Conservation (phyloP, 2,329 filamentous ascomycete species). For the Didymella segeticola region DNA sequence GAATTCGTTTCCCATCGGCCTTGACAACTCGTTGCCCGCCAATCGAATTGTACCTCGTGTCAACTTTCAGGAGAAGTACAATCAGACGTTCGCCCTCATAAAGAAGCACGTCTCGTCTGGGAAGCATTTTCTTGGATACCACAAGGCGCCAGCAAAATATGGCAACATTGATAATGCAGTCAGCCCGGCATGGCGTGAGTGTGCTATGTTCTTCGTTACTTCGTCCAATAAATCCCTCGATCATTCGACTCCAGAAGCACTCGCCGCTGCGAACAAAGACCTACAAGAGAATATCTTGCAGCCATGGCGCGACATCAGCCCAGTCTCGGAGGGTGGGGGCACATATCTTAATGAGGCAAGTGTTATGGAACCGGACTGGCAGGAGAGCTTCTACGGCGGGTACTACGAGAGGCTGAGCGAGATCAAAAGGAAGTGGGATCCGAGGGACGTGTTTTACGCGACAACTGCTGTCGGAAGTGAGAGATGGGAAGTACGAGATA, state of each 20-base stretch:
- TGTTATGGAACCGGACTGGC: conserved; percentile 31
- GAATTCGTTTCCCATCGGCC: conserved; percentile 15
- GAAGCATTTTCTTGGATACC: conserved; percentile 24
- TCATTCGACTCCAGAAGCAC: background rate
- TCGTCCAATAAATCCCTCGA: conserved; percentile 1
- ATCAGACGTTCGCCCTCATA: conserved; percentile 51
- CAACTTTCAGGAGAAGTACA: conserved; percentile 36
- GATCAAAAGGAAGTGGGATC: conserved; percentile 33
- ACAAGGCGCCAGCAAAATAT: conserved; percentile 24
- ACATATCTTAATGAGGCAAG: conserved; percentile 31
- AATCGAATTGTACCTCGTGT: conserved; percentile 32
- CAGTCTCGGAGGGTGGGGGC: background rate
- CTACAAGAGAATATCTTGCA: conserved; percentile 1
- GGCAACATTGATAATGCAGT: conserved; percentile 29
- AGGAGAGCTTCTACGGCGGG: conserved; percentile 31
- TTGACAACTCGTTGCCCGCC: background rate
- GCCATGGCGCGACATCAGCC: background rate
- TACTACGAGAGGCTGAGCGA: conserved; percentile 29
- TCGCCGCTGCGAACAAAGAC: background rate
- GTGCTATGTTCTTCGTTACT: conserved; percentile 27
- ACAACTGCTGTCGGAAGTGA: conserved; percentile 29
- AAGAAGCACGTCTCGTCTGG: conserved; percentile 22
- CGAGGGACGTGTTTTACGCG: conserved; percentile 30
- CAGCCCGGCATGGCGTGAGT: conserved; percentile 27
- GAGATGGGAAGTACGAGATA: conserved; percentile 14